phyloP scores from a whole-genome alignment of 768 basidiomycete genomes.

The Tubosaeta sp. region DNA sequence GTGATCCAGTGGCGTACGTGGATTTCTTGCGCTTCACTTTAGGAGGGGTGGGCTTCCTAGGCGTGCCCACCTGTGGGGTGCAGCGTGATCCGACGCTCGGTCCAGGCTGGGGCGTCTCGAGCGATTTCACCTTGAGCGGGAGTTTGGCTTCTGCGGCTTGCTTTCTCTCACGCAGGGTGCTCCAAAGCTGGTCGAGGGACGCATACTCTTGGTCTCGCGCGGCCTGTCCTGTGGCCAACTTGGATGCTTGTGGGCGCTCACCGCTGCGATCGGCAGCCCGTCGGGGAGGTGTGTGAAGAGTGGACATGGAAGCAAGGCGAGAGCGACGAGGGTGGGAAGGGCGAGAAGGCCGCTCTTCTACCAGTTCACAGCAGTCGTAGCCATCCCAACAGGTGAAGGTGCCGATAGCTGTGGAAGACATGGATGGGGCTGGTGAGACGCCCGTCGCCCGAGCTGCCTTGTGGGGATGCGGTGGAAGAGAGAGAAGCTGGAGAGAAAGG shows the following conservation, averaged over 20 bases:
- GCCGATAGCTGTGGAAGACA: conserved; percentile 32
- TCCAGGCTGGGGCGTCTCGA: conserved; percentile 37
- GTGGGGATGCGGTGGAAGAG: conserved; percentile 18
- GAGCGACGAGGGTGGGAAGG: conserved; percentile 18
- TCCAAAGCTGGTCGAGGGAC: conserved; percentile 61
- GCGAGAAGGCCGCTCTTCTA: conserved; percentile 14
- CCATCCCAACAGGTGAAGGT: conserved; percentile 34
- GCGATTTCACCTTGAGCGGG: conserved; percentile 66
- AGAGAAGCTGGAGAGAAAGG: conserved; percentile 14
- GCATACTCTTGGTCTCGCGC: conserved; percentile 23
- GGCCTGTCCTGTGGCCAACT: conserved; percentile 6
- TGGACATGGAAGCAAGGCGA: conserved; percentile 21
- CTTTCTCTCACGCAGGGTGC: conserved; percentile 59
- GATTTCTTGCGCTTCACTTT: conserved; percentile 58
- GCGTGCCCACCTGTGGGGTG: conserved; percentile 14
- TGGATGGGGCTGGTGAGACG: conserved; percentile 13
- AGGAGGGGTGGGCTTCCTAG: conserved; percentile 32
- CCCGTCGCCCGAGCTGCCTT: conserved; percentile 19
- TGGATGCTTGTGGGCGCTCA: conserved; percentile 22
- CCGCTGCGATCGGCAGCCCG: conserved; percentile 14
- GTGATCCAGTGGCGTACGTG: conserved; percentile 44
- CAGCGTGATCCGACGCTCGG: conserved; percentile 21
- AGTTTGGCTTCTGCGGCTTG: conserved; percentile 62
- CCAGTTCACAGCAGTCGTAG: conserved; percentile 26
- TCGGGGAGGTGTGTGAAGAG: conserved; percentile 9